These are phyloP conservation scores for Zopfochytrium polystomum DNA, from an alignment of 371 early-diverging fungal species.

Conservation along the genomic window DNA sequence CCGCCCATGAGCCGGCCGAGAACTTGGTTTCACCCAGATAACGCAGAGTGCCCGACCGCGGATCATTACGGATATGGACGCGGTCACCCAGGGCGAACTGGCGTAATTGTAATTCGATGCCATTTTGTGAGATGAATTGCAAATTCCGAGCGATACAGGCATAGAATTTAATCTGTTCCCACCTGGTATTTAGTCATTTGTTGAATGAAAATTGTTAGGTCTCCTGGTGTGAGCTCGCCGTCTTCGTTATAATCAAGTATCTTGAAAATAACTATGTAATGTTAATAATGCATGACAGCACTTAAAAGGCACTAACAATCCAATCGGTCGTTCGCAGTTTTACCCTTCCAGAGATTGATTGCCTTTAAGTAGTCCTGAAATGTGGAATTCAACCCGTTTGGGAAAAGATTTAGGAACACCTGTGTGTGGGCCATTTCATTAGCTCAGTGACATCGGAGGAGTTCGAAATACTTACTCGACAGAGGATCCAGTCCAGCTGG, in stretches of 20 bases:
- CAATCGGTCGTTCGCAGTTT: conserved; percentile 20
- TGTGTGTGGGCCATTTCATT: background rate
- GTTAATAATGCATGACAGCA: background rate
- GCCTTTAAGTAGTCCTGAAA: conserved; percentile 25
- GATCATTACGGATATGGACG: conserved; percentile 21
- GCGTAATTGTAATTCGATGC: too few species aligned
- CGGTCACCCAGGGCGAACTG: conserved; percentile 27
- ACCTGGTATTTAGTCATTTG: conserved; percentile 18
- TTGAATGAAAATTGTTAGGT: conserved; percentile 28
- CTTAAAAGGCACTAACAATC: conserved; percentile 8
- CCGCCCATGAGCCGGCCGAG: conserved; percentile 75
- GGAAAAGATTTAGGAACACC: conserved; percentile 25
- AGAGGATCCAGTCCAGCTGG: conserved; percentile 22
- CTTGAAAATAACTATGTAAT: conserved; percentile 23
- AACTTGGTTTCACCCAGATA: conserved; percentile 71
- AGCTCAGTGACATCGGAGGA: background rate
- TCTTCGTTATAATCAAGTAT: conserved; percentile 37
- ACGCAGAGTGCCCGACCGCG: conserved; percentile 53
- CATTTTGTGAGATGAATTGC: too few species aligned
- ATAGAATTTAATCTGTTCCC: too few species aligned
- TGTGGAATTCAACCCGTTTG: conserved; percentile 13
- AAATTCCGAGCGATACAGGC: too few species aligned
- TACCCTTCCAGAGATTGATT: conserved; percentile 16
- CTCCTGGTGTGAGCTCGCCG: conserved; percentile 20
- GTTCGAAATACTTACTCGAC: conserved; percentile 8